Percentiles rank a stretch among this genome's conserved stretches.
Conservation (phyloP, 2,329 filamentous ascomycete species). For the Xylariaceae sp. region DNA sequence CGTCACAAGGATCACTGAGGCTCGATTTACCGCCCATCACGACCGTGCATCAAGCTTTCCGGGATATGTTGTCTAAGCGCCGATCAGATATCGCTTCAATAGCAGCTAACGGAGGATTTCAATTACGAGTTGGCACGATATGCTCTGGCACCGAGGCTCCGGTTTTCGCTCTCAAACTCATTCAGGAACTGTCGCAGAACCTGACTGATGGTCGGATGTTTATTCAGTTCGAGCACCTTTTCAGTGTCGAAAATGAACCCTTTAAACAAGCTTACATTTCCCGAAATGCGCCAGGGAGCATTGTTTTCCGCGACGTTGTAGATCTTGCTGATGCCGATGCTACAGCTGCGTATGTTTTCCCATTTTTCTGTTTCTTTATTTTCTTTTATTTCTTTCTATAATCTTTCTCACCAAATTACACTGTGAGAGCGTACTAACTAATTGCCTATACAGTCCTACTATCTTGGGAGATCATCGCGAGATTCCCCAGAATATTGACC, state of each 20-base stretch:
- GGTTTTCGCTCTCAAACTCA: constrained; percentile 58
- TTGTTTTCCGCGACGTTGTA: constrained; percentile 56
- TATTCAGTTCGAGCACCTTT: constrained; percentile 51
- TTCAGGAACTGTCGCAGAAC: constrained; percentile 43
- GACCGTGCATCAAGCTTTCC: constrained; percentile 30
- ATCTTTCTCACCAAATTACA: background rate
- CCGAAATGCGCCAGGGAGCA: constrained; percentile 49
- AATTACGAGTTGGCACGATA: constrained; percentile 59
- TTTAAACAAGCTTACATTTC: constrained; percentile 63
- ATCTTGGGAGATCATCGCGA: constrained; percentile 57
- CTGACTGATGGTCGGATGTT: constrained; percentile 28
- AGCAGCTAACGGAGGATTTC: constrained; percentile 27
- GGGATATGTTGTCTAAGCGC: constrained; percentile 26
- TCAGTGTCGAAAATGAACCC: constrained; percentile 60
- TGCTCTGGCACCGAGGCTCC: constrained; percentile 77
- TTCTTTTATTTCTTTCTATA: too few species aligned
- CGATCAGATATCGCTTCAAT: constrained; percentile 23
- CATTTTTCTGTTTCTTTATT: background rate
- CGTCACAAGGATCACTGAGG: constrained; percentile 17
- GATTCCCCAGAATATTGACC: constrained; percentile 56
- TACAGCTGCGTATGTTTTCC: constrained; percentile 42
- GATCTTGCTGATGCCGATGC: constrained; percentile 45
- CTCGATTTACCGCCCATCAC: constrained; percentile 25
- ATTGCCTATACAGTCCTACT: constrained; percentile 43
- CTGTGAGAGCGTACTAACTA: constrained; percentile 1